A percentile compares a stretch with the other conserved stretches of the same genome.
Evolutionary conservation across 2,329 filamentous ascomycete genomes (phyloP).

Genomic region (Xylaria multiplex): DNA sequence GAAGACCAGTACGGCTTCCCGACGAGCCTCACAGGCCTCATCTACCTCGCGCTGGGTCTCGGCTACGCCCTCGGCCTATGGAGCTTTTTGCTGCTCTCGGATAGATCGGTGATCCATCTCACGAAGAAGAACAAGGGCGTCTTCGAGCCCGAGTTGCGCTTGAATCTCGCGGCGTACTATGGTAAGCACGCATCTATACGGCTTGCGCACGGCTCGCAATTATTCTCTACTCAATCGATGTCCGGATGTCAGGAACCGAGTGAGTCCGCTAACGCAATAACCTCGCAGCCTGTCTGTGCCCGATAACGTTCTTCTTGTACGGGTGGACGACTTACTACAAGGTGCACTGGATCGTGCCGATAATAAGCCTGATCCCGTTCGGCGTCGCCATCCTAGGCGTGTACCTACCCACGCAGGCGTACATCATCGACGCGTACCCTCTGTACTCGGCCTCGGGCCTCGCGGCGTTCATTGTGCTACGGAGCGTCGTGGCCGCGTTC

Average conservation of each 20-base stretch:
- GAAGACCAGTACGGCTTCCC: constrained; percentile 58
- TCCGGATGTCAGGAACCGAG: background rate
- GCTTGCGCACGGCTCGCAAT: too few relatives aligned
- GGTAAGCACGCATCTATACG: constrained; percentile 24
- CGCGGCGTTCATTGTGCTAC: constrained; percentile 49
- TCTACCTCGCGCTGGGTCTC: constrained; percentile 60
- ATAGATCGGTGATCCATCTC: constrained; percentile 57
- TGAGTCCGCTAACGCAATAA: background rate
- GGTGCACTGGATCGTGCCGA: constrained; percentile 47
- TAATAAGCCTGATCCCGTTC: constrained; percentile 47
- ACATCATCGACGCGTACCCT: constrained; percentile 51
- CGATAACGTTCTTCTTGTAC: constrained; percentile 50
- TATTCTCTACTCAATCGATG: too few relatives aligned
- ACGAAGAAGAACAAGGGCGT: constrained; percentile 54
- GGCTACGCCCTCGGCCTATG: constrained; percentile 55
- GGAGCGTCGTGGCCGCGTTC: constrained; percentile 53
- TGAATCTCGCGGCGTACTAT: constrained; percentile 46
- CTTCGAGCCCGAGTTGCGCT: constrained; percentile 47
- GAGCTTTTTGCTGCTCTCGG: constrained; percentile 56
- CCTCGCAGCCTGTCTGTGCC: constrained; percentile 37
- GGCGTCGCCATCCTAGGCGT: constrained; percentile 47
- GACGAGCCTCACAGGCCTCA: constrained; percentile 58
- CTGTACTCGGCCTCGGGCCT: constrained; percentile 49
- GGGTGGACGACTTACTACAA: constrained; percentile 47
- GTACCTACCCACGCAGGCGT: constrained; percentile 49